phyloP scores from a whole-genome alignment of 495 filamentous ascomycete genomes.

The Xylaria flabelliformis region DNA sequence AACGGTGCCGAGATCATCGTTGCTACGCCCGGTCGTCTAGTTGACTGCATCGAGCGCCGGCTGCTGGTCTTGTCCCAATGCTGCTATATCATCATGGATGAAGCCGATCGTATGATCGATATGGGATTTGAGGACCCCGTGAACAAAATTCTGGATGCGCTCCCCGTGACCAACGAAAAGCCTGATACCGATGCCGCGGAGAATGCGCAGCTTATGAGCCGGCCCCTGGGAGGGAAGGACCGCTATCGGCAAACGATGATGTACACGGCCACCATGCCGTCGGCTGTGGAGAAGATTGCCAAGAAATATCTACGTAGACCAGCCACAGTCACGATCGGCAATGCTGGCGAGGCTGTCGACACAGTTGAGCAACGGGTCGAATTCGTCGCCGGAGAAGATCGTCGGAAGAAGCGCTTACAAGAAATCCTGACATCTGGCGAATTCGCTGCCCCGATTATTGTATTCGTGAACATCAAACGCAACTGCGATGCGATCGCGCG shows the following conservation, averaged over 20 bases:
- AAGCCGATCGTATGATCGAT: conserved; percentile 99
- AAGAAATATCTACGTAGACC: conserved; percentile 94
- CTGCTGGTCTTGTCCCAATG: conserved; percentile 92
- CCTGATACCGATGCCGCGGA: conserved; percentile 95
- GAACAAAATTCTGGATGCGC: conserved; percentile 97
- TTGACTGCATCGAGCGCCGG: conserved; percentile 95
- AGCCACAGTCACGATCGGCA: conserved; percentile 93
- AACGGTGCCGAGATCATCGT: conserved; percentile 99
- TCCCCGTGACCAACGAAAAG: conserved; percentile 94
- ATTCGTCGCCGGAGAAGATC: conserved; percentile 90
- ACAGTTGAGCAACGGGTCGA: conserved; percentile 98
- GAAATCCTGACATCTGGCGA: conserved; percentile 88
- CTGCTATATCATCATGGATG: conserved; percentile 96
- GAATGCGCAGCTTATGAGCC: conserved; percentile 81
- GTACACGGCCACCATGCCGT: conserved; percentile 99
- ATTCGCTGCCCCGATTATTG: conserved; percentile 92
- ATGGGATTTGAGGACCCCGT: conserved; percentile 97
- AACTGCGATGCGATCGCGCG: conserved; percentile 96
- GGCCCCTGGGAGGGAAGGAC: conserved; percentile 80
- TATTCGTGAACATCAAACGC: conserved; percentile 99
- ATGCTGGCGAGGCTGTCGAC: conserved; percentile 96
- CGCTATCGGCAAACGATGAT: conserved; percentile 99
- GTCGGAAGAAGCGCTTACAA: conserved; percentile 92
- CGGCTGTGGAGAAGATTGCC: conserved; percentile 92
- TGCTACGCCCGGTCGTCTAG: conserved; percentile 93